Base-by-base conservation (phyloP, 1,139 yeast genomes). In the Eremothecium coryli region DNA sequence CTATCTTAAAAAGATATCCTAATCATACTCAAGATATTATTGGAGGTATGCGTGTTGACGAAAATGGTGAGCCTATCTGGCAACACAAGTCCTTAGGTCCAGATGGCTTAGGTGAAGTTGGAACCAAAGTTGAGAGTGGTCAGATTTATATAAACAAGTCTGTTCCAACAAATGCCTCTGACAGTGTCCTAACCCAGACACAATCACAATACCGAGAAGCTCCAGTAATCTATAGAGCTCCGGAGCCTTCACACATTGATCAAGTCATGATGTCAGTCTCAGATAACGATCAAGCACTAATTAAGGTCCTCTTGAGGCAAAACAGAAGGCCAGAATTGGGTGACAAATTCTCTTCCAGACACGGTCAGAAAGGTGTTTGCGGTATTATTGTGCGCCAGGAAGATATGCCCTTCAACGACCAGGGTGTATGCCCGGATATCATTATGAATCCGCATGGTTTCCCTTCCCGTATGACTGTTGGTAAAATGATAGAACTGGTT, bases 401-500 rank as follows among this genome's bases (percentile, higher is more conserved):
- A 56, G 98, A 90, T 56, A 70, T 90, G 70, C 98, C 98, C 21
- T 90, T 88, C 58, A 82, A 79, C 54, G 96, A 88, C 49, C 72
- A 76, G 41, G 97, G 97, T 50, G 73, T 88, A 30, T 67, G 75
- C 3, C 98, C 98, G 0, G 98, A 90, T 62, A 86, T 90, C 46
- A 90, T 90, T 53, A 90, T 90, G 95, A 90, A 90, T 55, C 98
- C 98, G 2, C 98, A 90, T 57, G 98, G 96, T 65, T 90, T 90
- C 77, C 98, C 98, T 45, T 88, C 97, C 25, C 93, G 98, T 70
- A 90, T 90, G 99, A 90, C 99, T 31, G 98, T 90, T 17, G 99
- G 98, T 41, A 90, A 90, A 60, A 90, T 90, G 97, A 79, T 93
- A 49, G 99, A 90, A 59, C 70, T 90, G 44, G 82, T 90, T 18